Evolutionary conservation across 2,329 filamentous ascomycete species (phyloP), one percentile per base, ranked within the genome.

Genomic region (Trichophyton equinum): DNA sequence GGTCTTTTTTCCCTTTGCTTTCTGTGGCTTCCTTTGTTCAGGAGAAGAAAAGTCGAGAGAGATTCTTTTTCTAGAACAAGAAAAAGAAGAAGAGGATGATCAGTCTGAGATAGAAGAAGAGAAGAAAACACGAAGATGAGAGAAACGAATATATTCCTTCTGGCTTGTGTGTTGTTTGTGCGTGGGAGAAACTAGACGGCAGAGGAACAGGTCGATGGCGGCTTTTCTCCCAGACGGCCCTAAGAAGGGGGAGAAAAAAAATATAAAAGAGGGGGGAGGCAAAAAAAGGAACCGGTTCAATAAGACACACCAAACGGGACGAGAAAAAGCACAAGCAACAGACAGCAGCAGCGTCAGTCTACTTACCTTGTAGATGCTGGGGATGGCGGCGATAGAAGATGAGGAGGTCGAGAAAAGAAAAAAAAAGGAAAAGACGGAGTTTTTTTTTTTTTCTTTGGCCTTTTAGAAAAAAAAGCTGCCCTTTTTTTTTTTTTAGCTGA

Each of bases 241-340:
- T 25, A 47, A 47, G 15, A 49, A 18, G 20, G 46, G 22, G 13
- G 18, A 49, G 27, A 20, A 49, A 57, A 11, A 38, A 60, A 60
- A 27, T n/a, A 44, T 60, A 38, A 60, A 44, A 62, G 36, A 13
- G 36, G 51, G 51, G 51, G 51, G 51, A 36, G 51, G 51, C 51
- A 55, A 55, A 55, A 55, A 49, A 62, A 62, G 20, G 27, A 46
- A 57, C 20, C 57, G 33, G 57, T 55, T 36, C 27, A n/a, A 18
- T n/a, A 9, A 47, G 27, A 55, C 51, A 55, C 51, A 27, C 25
- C 22, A 36, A 27, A 55, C 27, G 27, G 22, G 13, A n/a, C n/a
- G n/a, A n/a, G 51, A 30, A 30, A 27, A 30, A 30, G 27, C 27
- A 18, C 18, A 18, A 18, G 18, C 27, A 25, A 15, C 18, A 18